Conservation (phyloP, 768 basidiomycete species). For the Leccinum truebloodii region DNA sequence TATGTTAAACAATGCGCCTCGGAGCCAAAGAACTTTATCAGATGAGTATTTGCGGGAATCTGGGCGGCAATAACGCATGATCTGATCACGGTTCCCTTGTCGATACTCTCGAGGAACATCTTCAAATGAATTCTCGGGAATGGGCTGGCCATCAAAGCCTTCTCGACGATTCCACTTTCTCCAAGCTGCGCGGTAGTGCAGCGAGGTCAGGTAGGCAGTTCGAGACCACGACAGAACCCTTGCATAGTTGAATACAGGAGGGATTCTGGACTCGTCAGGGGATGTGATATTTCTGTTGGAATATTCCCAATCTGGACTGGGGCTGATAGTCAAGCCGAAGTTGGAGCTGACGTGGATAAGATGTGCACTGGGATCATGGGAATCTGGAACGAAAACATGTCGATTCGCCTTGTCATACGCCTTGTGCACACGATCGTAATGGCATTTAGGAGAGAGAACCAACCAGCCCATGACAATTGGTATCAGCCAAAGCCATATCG, state of each 20-base stretch:
- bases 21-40: conserved; percentile 20
- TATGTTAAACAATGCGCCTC: conserved; percentile 25
- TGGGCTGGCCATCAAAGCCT: neutral
- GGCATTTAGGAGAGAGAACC: conserved; percentile 42
- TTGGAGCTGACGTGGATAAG: neutral
- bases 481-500: conserved; percentile 46
- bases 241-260: conserved; percentile 26
- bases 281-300: conserved; percentile 1
- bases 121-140: neutral
- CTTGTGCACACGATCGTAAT: conserved; percentile 30
- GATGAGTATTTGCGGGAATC: neutral
- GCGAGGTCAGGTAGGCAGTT: conserved; percentile 14
- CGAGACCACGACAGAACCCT: conserved; percentile 26
- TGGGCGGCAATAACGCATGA: conserved; percentile 17
- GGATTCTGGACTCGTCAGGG: conserved; percentile 18
- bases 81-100: conserved; percentile 19
- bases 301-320: conserved; percentile 6
- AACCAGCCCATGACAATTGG: conserved; percentile 44
- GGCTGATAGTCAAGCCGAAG: conserved; percentile 21
- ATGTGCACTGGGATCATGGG: neutral
- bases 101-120: conserved; percentile 15
- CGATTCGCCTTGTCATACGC: conserved; percentile 18
- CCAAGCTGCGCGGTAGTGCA: conserved; percentile 22
- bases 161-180: neutral
- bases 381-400: neutral